Evolutionary conservation across 2,329 filamentous ascomycete species (phyloP).

Genomic region (Cladophialophora chaetospira): DNA sequence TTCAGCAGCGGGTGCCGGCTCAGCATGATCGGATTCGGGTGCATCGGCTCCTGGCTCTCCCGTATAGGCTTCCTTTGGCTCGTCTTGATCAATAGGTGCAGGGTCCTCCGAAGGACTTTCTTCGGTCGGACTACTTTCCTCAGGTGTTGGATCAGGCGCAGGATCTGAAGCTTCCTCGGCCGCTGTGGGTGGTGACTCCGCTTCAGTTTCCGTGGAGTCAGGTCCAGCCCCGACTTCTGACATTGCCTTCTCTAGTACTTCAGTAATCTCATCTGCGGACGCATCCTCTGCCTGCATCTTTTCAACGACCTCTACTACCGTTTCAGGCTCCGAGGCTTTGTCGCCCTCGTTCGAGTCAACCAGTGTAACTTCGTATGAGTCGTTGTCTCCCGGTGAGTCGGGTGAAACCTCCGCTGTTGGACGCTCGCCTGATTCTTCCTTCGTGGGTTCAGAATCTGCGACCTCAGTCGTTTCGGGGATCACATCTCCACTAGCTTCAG

Average conservation of each 20-base stretch:
- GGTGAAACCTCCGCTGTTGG: not conserved
- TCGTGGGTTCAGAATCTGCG: conserved; percentile 2
- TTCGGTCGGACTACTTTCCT: conserved; percentile 3
- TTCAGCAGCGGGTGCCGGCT: conserved; percentile 1
- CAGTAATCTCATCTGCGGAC: conserved; percentile 20
- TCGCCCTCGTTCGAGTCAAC: conserved; percentile 10
- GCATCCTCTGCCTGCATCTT: conserved; percentile 29
- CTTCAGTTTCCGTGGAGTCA: conserved; percentile 24
- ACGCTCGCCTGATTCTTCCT: not conserved
- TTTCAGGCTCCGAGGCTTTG: conserved; percentile 21
- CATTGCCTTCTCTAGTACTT: conserved; percentile 30
- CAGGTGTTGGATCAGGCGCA: not conserved
- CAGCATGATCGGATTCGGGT: conserved; percentile 17
- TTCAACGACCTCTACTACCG: conserved; percentile 26
- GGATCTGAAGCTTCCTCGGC: not conserved
- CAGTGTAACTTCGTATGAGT: conserved; percentile 6
- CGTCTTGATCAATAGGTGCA: not conserved
- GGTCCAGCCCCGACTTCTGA: conserved; percentile 33
- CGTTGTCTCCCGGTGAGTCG: conserved; percentile 4
- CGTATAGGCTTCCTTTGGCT: conserved; percentile 8
- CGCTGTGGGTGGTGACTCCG: conserved; percentile 1
- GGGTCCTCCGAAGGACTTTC: conserved; percentile 14
- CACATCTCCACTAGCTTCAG: conserved; percentile 8
- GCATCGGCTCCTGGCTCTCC: conserved; percentile 27
- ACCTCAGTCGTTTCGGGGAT: conserved; percentile 26